These are phyloP conservation scores for Dalbergia cochinchinensis DNA, from an alignment of 306 rosid genomes.

Conservation along the genomic window DNA sequence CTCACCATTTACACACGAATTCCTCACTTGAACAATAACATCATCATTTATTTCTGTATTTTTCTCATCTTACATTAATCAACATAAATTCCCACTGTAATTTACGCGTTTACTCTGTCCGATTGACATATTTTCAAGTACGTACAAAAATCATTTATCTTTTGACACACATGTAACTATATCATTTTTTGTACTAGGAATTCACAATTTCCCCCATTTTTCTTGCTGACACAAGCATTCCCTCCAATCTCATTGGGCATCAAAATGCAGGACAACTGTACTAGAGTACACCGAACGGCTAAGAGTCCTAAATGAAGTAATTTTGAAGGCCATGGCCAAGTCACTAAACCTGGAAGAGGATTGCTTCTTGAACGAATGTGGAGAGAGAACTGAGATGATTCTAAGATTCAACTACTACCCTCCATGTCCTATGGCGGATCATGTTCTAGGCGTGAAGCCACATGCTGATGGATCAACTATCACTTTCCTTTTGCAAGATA, in stretches of 20 bases:
- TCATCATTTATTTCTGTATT: too few species aligned
- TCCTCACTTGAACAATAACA: too few species aligned
- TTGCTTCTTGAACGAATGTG: conserved; percentile 61
- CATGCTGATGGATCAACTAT: conserved; percentile 79
- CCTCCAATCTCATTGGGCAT: background rate
- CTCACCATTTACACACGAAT: too few species aligned
- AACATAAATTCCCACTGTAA: too few species aligned
- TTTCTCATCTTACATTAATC: too few species aligned
- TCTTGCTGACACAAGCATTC: background rate
- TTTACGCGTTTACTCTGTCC: too few species aligned
- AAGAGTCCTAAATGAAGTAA: conserved; percentile 50
- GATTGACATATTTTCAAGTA: too few species aligned
- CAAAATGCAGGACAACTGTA: conserved; percentile 56
- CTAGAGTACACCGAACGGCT: conserved; percentile 60
- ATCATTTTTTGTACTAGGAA: too few species aligned
- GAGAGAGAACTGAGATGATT: conserved; percentile 50
- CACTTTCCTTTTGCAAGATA: conserved; percentile 75
- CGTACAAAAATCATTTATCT: too few species aligned
- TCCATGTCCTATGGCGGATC: conserved; percentile 70
- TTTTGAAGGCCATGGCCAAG: conserved; percentile 76
- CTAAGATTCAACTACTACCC: conserved; percentile 81
- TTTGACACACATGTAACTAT: too few species aligned
- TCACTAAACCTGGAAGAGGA: conserved; percentile 74
- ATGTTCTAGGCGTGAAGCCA: conserved; percentile 69
- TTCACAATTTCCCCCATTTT: background rate